Evolutionary conservation across 2,329 filamentous ascomycete species (phyloP).

Genomic region (Colletotrichum magnum): DNA sequence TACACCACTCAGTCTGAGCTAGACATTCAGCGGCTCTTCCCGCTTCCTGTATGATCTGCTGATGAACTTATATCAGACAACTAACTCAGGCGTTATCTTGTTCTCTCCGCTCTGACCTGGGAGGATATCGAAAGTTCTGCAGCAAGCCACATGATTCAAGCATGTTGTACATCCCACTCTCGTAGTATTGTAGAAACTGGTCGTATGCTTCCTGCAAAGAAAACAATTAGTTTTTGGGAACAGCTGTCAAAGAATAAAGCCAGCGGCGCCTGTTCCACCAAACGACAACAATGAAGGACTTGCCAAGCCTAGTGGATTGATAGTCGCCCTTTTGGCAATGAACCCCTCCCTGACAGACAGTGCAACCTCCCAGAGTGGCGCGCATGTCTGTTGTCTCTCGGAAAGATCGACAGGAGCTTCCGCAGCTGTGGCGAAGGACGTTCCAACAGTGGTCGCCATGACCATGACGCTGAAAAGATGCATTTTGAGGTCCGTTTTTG

Average conservation of each 20-base stretch:
- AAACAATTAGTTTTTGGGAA: not conserved
- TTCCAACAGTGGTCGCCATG: not conserved
- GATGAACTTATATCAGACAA: too few species aligned
- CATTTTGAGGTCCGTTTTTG: not conserved
- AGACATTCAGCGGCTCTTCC: too few species aligned
- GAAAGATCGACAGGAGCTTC: not conserved
- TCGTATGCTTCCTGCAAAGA: not conserved
- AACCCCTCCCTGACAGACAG: not conserved
- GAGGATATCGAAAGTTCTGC: constrained; percentile 5
- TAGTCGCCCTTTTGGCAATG: not conserved
- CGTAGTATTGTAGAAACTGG: not conserved
- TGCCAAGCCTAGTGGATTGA: not conserved
- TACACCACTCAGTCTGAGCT: too few species aligned
- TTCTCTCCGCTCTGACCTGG: not conserved
- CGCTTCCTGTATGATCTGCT: too few species aligned
- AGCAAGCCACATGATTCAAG: not conserved
- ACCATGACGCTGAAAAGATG: not conserved
- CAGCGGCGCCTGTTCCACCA: not conserved
- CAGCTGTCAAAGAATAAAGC: too few species aligned
- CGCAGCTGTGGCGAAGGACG: not conserved
- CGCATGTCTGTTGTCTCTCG: not conserved
- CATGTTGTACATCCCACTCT: constrained; percentile 6
- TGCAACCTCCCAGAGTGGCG: not conserved
- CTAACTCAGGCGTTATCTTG: not conserved
- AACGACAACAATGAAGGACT: too few species aligned